Conservation (phyloP, 2,329 filamentous ascomycete genomes). For the Claviceps quebecensis region DNA sequence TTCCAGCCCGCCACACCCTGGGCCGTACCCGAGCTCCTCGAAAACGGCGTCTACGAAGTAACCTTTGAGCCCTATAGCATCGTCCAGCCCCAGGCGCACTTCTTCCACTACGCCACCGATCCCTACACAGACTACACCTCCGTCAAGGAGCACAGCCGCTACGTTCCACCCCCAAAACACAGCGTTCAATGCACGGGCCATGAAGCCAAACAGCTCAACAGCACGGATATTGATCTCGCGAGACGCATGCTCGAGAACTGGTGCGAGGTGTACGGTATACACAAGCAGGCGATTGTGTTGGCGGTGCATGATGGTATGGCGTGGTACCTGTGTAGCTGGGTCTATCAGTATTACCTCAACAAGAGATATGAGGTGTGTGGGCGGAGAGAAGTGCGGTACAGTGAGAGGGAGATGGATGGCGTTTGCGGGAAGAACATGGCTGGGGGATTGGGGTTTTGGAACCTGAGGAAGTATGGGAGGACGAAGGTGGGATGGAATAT, state of each 20-base stretch:
- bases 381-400: not conserved
- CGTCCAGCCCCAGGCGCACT: not conserved
- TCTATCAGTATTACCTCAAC: not conserved
- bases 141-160: not conserved
- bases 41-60: slow-evolving; percentile 1
- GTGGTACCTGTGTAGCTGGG: slow-evolving; percentile 5
- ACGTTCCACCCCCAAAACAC: not conserved
- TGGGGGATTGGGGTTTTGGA: not conserved
- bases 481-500: not conserved
- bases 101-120: not conserved
- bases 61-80: not conserved
- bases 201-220: not conserved
- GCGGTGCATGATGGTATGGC: not conserved
- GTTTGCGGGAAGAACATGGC: not conserved
- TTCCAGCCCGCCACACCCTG: not conserved
- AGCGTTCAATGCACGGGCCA: not conserved
- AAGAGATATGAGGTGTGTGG: not conserved
- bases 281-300: not conserved
- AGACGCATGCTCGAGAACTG: slow-evolving; percentile 5
- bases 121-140: not conserved
- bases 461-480: not conserved
- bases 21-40: not conserved
- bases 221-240: not conserved
- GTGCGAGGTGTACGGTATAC: slow-evolving; percentile 3
- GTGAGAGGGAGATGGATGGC: not conserved